Evolutionary conservation across 164 flowering plant genomes (phyloP).

Genomic region (Protea cynaroides): DNA sequence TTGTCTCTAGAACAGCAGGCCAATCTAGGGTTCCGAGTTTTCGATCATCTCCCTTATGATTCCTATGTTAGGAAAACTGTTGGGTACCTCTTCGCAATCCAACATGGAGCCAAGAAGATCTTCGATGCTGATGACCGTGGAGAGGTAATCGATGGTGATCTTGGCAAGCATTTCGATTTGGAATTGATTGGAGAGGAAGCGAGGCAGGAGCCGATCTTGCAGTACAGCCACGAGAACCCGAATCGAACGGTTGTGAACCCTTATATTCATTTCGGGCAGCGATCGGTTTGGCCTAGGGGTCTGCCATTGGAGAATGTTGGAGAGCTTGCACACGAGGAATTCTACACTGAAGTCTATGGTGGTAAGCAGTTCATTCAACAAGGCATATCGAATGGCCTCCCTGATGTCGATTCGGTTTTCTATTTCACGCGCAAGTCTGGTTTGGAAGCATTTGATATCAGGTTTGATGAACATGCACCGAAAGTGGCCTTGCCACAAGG

Average conservation of each 20-base stretch:
- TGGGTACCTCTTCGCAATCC: conserved; percentile 93
- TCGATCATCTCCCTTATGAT: conserved; percentile 77
- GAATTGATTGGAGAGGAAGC: conserved; percentile 78
- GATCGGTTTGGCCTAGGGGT: conserved; percentile 98
- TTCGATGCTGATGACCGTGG: conserved; percentile 90
- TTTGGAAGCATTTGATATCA: conserved; percentile 80
- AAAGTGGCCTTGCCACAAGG: conserved; percentile 97
- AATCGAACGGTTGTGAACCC: conserved; percentile 87
- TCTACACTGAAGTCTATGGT: conserved; percentile 83
- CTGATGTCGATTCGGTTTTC: conserved; percentile 97
- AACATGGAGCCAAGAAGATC: conserved; percentile 92
- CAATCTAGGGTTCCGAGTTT: conserved; percentile 61
- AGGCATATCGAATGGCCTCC: conserved; percentile 90
- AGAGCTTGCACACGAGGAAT: conserved; percentile 75
- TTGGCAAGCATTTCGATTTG: conserved; percentile 88
- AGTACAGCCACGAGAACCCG: conserved; percentile 79
- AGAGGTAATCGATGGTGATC: conserved; percentile 72
- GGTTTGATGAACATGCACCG: conserved; percentile 80
- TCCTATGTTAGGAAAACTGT: conserved; percentile 79
- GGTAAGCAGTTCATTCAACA: conserved; percentile 95
- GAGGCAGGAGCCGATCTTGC: conserved; percentile 66
- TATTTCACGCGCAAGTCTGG: conserved; percentile 84
- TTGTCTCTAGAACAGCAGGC: conserved; percentile 80
- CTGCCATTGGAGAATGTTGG: conserved; percentile 95
- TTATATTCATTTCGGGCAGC: conserved; percentile 90